Base-by-base conservation (phyloP, 345 rosid genomes). In the Pistacia integerrima region DNA sequence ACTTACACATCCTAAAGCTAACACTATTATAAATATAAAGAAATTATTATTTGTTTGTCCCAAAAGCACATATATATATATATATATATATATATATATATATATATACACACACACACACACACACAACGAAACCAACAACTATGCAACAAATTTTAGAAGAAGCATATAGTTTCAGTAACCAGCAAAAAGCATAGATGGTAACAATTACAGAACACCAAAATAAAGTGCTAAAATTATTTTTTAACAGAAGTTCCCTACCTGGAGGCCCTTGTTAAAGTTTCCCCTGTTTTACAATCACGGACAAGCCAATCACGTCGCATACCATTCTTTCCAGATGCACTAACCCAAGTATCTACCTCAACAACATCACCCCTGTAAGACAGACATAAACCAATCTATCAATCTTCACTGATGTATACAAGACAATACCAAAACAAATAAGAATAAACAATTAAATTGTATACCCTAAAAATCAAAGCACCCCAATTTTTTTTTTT, bases 311-410 rank as follows among this genome's bases (percentile, higher is more conserved):
- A 97, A 87, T 91, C 99, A 74, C 99, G 97, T 5, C 98, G 93
- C 98, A 93, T 92, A 17, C 98, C 97, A 74, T 94, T 94, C 82
- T 94, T 97, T 61, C 99, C 97, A 0, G 99, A 94, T 33, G 82
- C 84, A 89, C 88, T 84, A 67, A 85, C 97, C 97, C 98, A 94
- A 4, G 98, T 92, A 81, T 97, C 95, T 11, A 92, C 93, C 70
- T 94, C 82, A 33, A 97, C 94, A 74, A 87, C 91, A 87, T 97
- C 99, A 78, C 95, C 98, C 99, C 99, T 97, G 77, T 8, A 76
- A 84, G 57, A 55, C 77, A 82, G 8, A 56, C 17, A 71, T 68
- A 17, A 49, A 44, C 49, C 49, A 72, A 7, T 33, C 28, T 20
- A 44, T 59, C 46, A 77, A 72, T 36, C 51, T 55, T 52, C 25